Percentiles rank a stretch among this genome's conserved stretches.
phyloP scores from a whole-genome alignment of 305 asterid species.

The Fraxinus baroniana region DNA sequence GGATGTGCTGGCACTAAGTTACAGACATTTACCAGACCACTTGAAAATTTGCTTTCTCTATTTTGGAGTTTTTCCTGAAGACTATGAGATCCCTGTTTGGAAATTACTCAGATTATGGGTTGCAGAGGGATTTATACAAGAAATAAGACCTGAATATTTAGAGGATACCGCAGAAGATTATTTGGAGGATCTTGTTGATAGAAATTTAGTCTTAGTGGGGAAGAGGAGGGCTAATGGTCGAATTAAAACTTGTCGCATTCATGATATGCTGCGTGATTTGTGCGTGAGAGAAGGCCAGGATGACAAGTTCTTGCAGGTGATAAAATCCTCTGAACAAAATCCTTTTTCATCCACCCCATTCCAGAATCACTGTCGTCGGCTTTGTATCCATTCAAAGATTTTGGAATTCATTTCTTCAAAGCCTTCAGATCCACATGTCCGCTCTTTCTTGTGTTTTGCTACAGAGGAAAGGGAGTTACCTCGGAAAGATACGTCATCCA shows the following conservation, averaged over 20 bases:
- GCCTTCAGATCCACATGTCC: constrained; percentile 27
- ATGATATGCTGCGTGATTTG: constrained; percentile 37
- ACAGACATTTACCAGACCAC: constrained; percentile 30
- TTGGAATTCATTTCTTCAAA: constrained; percentile 22
- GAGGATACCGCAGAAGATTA: constrained; percentile 36
- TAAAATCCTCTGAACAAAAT: constrained; percentile 1
- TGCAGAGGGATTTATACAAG: constrained; percentile 37
- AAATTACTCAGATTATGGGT: constrained; percentile 29
- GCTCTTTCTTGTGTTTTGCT: constrained; percentile 31
- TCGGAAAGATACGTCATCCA: constrained; percentile 11
- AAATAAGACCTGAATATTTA: constrained; percentile 12
- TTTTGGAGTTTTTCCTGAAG: constrained; percentile 36
- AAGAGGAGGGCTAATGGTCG: constrained; percentile 26
- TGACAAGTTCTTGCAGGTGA: constrained; percentile 30
- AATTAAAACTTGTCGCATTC: constrained; percentile 31
- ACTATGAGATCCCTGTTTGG: constrained; percentile 29
- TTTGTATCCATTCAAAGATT: constrained; percentile 29
- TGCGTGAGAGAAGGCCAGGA: constrained; percentile 25
- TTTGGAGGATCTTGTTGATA: constrained; percentile 32
- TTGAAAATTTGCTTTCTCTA: constrained; percentile 33
- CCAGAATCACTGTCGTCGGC: constrained; percentile 23
- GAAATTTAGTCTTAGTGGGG: constrained; percentile 30
- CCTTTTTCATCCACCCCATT: neutral
- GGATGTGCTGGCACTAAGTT: constrained; percentile 34
- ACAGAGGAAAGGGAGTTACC: constrained; percentile 16